Evolutionary conservation across 139 green algal genomes (phyloP).

Genomic region (Zygnema cylindricum): DNA sequence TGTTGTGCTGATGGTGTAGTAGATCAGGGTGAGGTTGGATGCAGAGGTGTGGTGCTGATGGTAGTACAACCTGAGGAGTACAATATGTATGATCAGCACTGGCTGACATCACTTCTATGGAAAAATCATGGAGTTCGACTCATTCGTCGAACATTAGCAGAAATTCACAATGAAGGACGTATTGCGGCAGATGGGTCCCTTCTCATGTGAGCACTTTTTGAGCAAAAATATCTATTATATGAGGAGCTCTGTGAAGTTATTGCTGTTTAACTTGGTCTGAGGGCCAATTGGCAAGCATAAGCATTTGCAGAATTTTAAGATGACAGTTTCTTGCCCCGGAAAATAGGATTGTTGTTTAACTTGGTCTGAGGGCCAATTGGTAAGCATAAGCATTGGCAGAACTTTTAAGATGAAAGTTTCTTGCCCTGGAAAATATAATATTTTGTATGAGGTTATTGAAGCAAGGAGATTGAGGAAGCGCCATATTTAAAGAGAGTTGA

Average conservation of each 20-base stretch:
- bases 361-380: too few relatives aligned
- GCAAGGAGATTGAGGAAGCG: too few relatives aligned
- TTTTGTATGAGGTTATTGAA: too few relatives aligned
- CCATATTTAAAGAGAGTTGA: too few relatives aligned
- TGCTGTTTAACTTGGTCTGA: conserved; percentile 42
- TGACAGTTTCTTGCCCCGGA: too few relatives aligned
- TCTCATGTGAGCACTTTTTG: not conserved
- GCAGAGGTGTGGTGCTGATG: conserved; percentile 79
- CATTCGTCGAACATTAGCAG: conserved; percentile 73
- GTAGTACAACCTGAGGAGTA: conserved; percentile 90
- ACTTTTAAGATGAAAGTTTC: too few relatives aligned
- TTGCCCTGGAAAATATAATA: too few relatives aligned
- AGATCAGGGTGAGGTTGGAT: not conserved
- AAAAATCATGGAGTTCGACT: conserved; percentile 75
- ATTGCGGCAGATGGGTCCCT: not conserved
- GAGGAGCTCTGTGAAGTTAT: not conserved
- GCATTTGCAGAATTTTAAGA: too few relatives aligned
- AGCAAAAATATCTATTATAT: not conserved
- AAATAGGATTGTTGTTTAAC: too few relatives aligned
- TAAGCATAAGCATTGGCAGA: too few relatives aligned
- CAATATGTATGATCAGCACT: conserved; percentile 93
- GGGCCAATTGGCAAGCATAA: too few relatives aligned
- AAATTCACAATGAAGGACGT: conserved; percentile 68
- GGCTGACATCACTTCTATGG: conserved; percentile 74
- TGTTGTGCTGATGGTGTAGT: not conserved